Conservation (phyloP, 2,329 filamentous ascomycete species). For the Colletotrichum spaethianum region DNA sequence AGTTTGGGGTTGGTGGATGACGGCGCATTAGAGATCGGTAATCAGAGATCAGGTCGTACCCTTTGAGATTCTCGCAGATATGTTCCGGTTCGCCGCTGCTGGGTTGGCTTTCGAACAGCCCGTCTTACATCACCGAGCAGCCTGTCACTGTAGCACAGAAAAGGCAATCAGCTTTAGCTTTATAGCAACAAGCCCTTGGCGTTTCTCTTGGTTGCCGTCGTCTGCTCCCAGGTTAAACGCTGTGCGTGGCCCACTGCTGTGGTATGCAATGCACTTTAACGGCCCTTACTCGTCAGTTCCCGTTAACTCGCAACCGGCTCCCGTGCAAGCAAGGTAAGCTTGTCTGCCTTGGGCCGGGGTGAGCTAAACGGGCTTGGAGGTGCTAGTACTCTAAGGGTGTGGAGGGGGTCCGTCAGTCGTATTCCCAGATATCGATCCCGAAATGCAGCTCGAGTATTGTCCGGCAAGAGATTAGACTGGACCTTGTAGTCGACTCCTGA, state of each 20-base stretch:
- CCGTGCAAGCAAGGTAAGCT: background rate
- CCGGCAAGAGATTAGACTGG: too few relatives aligned
- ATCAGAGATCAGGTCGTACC: constrained; percentile 3
- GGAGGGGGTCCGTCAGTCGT: background rate
- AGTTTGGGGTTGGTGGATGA: constrained; percentile 22
- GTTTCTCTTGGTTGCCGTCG: background rate
- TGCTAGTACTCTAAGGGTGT: background rate
- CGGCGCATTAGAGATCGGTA: background rate
- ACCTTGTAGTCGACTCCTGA: background rate
- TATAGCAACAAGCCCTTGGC: constrained; percentile 9
- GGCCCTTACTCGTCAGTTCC: background rate
- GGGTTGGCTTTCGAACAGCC: background rate
- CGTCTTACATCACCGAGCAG: constrained; percentile 1
- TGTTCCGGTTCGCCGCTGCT: constrained; percentile 3
- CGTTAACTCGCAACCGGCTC: background rate
- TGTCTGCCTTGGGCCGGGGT: background rate
- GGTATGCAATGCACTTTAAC: background rate
- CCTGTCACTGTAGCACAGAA: constrained; percentile 5
- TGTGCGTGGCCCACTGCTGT: background rate
- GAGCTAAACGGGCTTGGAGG: background rate
- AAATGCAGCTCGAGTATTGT: constrained; percentile 10
- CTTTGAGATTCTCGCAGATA: background rate
- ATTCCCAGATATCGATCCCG: background rate
- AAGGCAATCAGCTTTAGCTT: constrained; percentile 23
- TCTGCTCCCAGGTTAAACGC: constrained; percentile 6